Conservation (phyloP, 176 grass and related monocot species). For the Bothriochloa decipiens region DNA sequence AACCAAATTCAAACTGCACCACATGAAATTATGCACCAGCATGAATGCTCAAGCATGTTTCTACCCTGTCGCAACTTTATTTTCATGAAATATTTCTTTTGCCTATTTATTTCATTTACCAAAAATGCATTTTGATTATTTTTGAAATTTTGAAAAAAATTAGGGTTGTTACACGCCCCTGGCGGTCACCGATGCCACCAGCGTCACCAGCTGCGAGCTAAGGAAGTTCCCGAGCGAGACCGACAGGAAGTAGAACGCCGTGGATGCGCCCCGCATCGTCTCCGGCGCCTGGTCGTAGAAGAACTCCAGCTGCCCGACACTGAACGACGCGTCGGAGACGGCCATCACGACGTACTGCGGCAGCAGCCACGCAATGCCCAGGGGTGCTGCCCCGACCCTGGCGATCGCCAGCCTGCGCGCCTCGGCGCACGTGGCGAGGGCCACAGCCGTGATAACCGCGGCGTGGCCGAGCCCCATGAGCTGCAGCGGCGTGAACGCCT, state of each 20-base stretch:
- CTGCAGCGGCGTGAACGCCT: slow-evolving; percentile 39
- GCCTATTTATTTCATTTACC: no score
- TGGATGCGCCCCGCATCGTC: slow-evolving; percentile 40
- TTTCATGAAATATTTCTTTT: no score
- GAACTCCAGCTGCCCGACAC: slow-evolving; percentile 49
- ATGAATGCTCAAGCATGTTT: no score
- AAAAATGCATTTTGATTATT: no score
- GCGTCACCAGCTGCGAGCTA: slow-evolving; percentile 45
- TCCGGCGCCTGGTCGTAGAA: slow-evolving; percentile 58
- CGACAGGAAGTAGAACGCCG: slow-evolving; percentile 50
- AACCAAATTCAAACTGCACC: no score
- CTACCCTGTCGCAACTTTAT: no score
- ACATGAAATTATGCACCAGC: no score
- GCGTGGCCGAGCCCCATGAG: slow-evolving; percentile 49
- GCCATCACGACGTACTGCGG: slow-evolving; percentile 50
- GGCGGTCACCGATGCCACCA: slow-evolving; percentile 36
- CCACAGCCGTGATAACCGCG: not conserved
- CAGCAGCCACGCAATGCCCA: slow-evolving; percentile 52
- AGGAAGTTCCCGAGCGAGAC: slow-evolving; percentile 33
- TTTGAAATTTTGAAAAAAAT: no score
- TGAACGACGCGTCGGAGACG: slow-evolving; percentile 35
- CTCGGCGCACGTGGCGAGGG: slow-evolving; percentile 34
- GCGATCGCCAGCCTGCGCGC: not conserved
- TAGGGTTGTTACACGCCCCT: no score
- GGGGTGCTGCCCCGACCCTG: not conserved